Evolutionary conservation across 2,329 filamentous ascomycete species (phyloP).

Genomic region (Talaromyces sp.): DNA sequence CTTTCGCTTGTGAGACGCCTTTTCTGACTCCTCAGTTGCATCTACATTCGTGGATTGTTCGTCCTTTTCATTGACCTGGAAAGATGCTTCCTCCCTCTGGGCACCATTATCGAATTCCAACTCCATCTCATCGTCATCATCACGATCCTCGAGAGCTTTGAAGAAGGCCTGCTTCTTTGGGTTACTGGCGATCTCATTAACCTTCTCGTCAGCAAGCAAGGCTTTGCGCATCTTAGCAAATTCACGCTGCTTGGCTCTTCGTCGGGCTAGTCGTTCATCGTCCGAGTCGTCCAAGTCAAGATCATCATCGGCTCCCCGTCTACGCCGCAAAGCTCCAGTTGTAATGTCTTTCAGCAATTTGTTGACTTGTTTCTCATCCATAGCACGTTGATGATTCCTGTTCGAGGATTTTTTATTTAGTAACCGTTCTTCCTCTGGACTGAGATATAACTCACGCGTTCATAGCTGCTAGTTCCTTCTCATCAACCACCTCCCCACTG

Average conservation of each 20-base stretch:
- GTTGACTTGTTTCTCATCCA: constrained; percentile 81
- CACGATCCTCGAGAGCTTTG: constrained; percentile 79
- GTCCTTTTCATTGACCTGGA: constrained; percentile 25
- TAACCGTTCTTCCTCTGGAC: constrained; percentile 3
- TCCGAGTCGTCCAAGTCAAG: constrained; percentile 88
- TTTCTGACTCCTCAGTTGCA: constrained; percentile 18
- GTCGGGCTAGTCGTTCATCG: constrained; percentile 69
- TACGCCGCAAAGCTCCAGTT: constrained; percentile 78
- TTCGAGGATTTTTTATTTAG: constrained; percentile 24
- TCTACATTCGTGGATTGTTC: constrained; percentile 23
- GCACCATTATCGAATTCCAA: constrained; percentile 65
- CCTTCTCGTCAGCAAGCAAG: constrained; percentile 79
- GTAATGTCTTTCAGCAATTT: constrained; percentile 92
- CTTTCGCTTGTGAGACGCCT: constrained; percentile 37
- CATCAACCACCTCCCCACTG: constrained; percentile 70
- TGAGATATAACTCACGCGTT: constrained; percentile 67
- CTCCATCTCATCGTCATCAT: constrained; percentile 66
- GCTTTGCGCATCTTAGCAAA: constrained; percentile 90
- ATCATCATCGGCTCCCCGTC: constrained; percentile 67
- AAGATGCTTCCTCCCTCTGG: constrained; percentile 39
- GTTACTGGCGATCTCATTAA: constrained; percentile 85
- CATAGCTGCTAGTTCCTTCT: constrained; percentile 76
- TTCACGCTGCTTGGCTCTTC: constrained; percentile 77
- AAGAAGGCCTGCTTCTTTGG: constrained; percentile 88
- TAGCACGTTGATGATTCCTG: constrained; percentile 72